phyloP scores from a whole-genome alignment of 2,329 filamentous ascomycete genomes.

The Madurella fahalii region DNA sequence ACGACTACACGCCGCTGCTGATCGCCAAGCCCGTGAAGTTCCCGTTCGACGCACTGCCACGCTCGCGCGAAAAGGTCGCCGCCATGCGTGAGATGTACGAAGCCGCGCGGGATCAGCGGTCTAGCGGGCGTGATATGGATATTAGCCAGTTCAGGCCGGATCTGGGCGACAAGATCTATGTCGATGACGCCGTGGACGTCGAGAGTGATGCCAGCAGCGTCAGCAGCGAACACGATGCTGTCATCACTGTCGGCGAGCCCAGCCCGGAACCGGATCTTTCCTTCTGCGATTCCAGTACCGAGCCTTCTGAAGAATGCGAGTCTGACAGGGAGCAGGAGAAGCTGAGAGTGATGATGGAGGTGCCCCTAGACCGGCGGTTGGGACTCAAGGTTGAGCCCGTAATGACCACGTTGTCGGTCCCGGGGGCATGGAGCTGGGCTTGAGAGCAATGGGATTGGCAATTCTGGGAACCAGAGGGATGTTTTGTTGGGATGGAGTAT shows the following conservation, averaged over 20 bases:
- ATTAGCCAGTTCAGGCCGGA: constrained; percentile 11
- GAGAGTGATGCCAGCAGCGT: not conserved
- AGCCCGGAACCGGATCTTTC: not conserved
- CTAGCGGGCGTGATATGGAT: constrained; percentile 12
- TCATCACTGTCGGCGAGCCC: not conserved
- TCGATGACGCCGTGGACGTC: not conserved
- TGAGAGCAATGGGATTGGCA: not conserved
- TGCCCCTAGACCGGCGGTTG: not conserved
- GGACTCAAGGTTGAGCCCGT: not conserved
- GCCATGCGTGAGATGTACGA: constrained; percentile 33
- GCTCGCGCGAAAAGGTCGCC: constrained; percentile 25
- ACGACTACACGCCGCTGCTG: constrained; percentile 40
- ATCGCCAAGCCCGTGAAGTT: constrained; percentile 42
- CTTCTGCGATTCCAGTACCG: not conserved
- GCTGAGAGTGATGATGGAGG: not conserved
- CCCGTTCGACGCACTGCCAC: constrained; percentile 35
- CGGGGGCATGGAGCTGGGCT: constrained; percentile 11
- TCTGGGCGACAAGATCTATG: constrained; percentile 4
- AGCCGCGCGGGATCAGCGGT: constrained; percentile 10
- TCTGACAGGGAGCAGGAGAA: not conserved
- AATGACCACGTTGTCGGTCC: constrained; percentile 1
- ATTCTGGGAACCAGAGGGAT: too few relatives aligned
- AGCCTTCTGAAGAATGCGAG: not conserved
- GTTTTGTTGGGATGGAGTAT: too few relatives aligned
- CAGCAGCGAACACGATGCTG: not conserved